These are phyloP conservation scores for Lantana camara DNA, from an alignment of 257 asterid genomes.

Conservation along the genomic window DNA sequence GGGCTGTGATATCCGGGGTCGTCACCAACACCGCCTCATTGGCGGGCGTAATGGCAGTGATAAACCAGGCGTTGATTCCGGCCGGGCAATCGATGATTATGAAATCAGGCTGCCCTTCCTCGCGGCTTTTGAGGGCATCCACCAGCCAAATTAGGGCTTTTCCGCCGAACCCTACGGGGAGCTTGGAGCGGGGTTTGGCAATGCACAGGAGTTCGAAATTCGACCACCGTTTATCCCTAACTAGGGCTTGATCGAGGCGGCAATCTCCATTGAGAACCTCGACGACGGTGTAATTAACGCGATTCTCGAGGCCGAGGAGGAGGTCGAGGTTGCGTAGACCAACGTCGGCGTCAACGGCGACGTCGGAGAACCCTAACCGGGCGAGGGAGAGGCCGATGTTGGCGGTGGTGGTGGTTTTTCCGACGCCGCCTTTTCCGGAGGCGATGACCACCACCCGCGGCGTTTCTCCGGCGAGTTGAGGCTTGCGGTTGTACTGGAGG, in stretches of 20 bases:
- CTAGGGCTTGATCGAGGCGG: slow-evolving; percentile 95
- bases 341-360: slow-evolving; percentile 96
- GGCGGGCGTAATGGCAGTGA: slow-evolving; percentile 94
- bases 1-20: slow-evolving; percentile 89
- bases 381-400: slow-evolving; percentile 93
- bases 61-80: slow-evolving; percentile 93
- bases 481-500: slow-evolving; percentile 97
- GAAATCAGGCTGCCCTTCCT: slow-evolving; percentile 79
- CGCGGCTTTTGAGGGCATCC: slow-evolving; percentile 80
- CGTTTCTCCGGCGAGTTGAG: slow-evolving; percentile 89
- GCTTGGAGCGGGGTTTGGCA: slow-evolving; percentile 87
- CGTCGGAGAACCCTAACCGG: slow-evolving; percentile 84
- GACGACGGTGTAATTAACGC: slow-evolving; percentile 92
- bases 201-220: slow-evolving; percentile 90
- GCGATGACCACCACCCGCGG: slow-evolving; percentile 94
- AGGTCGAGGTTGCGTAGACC: slow-evolving; percentile 98
- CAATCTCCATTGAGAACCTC: slow-evolving; percentile 96
- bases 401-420: slow-evolving; percentile 97
- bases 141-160: slow-evolving; percentile 92
- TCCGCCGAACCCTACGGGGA: slow-evolving; percentile 92
- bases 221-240: slow-evolving; percentile 96
- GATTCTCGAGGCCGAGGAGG: slow-evolving; percentile 88
- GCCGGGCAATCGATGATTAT: slow-evolving; percentile 93
- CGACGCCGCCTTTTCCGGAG: slow-evolving; percentile 98
- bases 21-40: slow-evolving; percentile 94